phyloP scores from a whole-genome alignment of 805 yeast species.

The Starmerella stellata region DNA sequence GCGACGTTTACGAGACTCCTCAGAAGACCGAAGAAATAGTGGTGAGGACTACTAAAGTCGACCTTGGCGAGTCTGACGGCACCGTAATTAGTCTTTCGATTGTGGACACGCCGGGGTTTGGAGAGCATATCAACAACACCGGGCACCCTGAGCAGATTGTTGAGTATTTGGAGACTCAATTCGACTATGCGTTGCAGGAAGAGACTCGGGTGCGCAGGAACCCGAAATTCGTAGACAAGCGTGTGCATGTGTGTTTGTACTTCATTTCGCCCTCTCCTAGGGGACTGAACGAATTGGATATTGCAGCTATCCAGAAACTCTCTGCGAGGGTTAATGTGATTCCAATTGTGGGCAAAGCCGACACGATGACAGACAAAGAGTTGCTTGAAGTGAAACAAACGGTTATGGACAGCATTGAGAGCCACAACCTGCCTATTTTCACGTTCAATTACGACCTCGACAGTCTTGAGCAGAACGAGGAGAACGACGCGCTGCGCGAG shows the following conservation, averaged over 20 bases:
- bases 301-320: slow-evolving; percentile 48
- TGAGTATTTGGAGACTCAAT: slow-evolving; percentile 47
- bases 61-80: slow-evolving; percentile 40
- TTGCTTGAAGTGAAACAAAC: slow-evolving; percentile 34
- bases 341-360: slow-evolving; percentile 70
- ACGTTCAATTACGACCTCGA: slow-evolving; percentile 54
- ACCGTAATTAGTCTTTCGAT: slow-evolving; percentile 37
- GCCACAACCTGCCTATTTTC: slow-evolving; percentile 45
- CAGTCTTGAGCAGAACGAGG: slow-evolving; percentile 28
- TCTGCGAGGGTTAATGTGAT: slow-evolving; percentile 62
- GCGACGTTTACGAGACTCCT: slow-evolving; percentile 8
- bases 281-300: slow-evolving; percentile 48
- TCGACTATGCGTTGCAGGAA: slow-evolving; percentile 54
- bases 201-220: slow-evolving; percentile 76
- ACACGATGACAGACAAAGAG: slow-evolving; percentile 52
- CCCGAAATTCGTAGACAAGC: slow-evolving; percentile 55
- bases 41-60: slow-evolving; percentile 17
- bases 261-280: slow-evolving; percentile 42
- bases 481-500: slow-evolving; percentile 27
- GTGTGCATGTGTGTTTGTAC: slow-evolving; percentile 68
- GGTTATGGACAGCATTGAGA: slow-evolving; percentile 38
- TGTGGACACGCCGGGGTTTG: slow-evolving; percentile 61
- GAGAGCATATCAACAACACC: slow-evolving; percentile 51
- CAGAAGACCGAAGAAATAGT: slow-evolving; percentile 9
- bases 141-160: slow-evolving; percentile 30